phyloP scores from a whole-genome alignment of 495 filamentous ascomycete genomes.

The Coniosporium apollinis region DNA sequence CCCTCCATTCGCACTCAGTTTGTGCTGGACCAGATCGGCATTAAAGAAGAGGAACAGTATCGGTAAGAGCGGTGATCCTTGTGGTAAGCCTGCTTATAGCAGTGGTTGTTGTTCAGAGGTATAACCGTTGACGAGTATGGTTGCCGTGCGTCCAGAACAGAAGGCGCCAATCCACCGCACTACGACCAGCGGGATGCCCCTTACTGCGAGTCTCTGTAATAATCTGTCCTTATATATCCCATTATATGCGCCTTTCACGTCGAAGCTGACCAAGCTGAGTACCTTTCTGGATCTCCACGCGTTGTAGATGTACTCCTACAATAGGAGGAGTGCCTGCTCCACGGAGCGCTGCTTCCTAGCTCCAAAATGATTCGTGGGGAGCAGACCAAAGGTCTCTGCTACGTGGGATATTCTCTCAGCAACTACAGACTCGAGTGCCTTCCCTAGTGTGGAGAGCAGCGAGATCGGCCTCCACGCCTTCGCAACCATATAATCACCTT shows the following conservation, averaged over 20 bases:
- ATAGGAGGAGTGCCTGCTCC: constrained; percentile 9
- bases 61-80: constrained; percentile 16
- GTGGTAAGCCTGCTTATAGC: constrained; percentile 13
- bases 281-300: constrained; percentile 12
- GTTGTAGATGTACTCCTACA: constrained; percentile 20
- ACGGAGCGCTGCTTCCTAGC: constrained; percentile 13
- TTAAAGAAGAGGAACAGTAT: constrained; percentile 23
- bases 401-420: constrained; percentile 10
- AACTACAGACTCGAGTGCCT: constrained; percentile 12
- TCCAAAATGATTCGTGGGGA: constrained; percentile 16
- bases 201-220: constrained; percentile 18
- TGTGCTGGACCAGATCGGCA: constrained; percentile 14
- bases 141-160: constrained; percentile 9
- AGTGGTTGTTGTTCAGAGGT: constrained; percentile 2
- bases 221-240: constrained; percentile 22
- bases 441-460: constrained; percentile 11
- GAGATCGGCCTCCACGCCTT: constrained; percentile 13
- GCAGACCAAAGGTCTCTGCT: constrained; percentile 8
- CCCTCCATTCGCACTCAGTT: constrained; percentile 5
- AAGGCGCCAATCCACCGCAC: constrained; percentile 22
- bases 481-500: constrained; percentile 9
- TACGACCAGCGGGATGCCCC: constrained; percentile 19
- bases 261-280: constrained; percentile 25
- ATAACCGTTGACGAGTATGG: constrained; percentile 12
- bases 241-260: constrained; percentile 30